Conservation (phyloP, 257 asterid species). For the Solanum sejunctum region DNA sequence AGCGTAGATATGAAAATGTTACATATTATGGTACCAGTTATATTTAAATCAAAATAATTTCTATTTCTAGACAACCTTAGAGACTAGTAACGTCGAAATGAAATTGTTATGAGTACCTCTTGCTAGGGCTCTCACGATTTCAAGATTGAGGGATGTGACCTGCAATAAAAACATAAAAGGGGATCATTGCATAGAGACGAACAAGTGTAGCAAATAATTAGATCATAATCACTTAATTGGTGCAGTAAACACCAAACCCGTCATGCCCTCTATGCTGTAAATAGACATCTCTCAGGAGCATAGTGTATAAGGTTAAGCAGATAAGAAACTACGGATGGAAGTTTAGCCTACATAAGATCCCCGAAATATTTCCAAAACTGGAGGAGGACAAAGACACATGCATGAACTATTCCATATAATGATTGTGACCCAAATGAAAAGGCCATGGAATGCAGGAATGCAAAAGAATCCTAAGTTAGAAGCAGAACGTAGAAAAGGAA, state of each 20-base stretch:
- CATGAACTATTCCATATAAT: background rate
- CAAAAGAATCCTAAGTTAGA: background rate
- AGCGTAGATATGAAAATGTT: background rate
- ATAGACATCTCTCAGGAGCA: background rate
- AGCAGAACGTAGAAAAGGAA: background rate
- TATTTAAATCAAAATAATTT: background rate
- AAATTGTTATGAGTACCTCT: conserved; percentile 40
- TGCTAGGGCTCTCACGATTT: conserved; percentile 86
- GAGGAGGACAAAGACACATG: background rate
- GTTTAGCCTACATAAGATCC: background rate
- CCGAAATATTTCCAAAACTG: background rate
- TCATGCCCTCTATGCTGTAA: background rate
- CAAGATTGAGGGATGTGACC: conserved; percentile 92
- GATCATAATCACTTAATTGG: background rate
- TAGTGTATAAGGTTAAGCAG: background rate
- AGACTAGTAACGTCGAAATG: background rate
- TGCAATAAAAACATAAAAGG: conserved; percentile 11
- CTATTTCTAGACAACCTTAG: background rate
- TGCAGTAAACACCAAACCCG: background rate
- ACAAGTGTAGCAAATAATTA: background rate
- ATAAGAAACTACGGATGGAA: background rate
- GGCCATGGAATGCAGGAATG: background rate
- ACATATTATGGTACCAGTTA: background rate
- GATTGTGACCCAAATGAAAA: background rate
- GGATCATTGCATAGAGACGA: background rate